phyloP scores from a whole-genome alignment of 176 grass and related monocot genomes.

The Themeda triandra region DNA sequence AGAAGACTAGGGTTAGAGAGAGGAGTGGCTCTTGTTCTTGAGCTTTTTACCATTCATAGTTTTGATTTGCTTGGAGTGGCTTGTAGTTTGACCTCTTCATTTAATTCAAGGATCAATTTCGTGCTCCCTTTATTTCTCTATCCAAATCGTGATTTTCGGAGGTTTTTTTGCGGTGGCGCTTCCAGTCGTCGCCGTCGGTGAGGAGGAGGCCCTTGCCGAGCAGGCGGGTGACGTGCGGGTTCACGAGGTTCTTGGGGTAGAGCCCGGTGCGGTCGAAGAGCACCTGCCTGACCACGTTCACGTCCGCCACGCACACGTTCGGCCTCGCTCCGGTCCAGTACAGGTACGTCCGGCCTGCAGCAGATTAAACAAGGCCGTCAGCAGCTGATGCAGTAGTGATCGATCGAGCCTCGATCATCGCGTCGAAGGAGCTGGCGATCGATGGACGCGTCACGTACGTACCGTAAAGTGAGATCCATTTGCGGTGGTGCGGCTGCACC shows the following conservation, averaged over 20 bases:
- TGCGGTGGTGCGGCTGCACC: constrained; percentile 19
- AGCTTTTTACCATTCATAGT: too few relatives aligned
- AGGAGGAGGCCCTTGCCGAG: not conserved
- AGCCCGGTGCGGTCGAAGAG: constrained; percentile 23
- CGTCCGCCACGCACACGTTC: constrained; percentile 25
- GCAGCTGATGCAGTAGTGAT: too few relatives aligned
- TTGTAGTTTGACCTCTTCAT: too few relatives aligned
- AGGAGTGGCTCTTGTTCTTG: too few relatives aligned
- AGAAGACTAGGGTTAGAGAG: too few relatives aligned
- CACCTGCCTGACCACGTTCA: constrained; percentile 34
- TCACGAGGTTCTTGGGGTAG: constrained; percentile 28
- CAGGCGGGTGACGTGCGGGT: not conserved
- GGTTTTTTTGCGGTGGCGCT: not conserved
- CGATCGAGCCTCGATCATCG: too few relatives aligned
- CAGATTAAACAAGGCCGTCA: not conserved
- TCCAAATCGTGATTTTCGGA: too few relatives aligned
- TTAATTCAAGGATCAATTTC: too few relatives aligned
- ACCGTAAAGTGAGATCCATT: not conserved
- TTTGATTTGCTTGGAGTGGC: too few relatives aligned
- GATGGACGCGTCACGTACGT: not conserved
- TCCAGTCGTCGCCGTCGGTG: not conserved
- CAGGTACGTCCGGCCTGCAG: constrained; percentile 37
- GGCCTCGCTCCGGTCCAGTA: constrained; percentile 47
- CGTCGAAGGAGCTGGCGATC: too few relatives aligned
- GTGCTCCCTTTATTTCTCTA: too few relatives aligned